Percentiles rank a stretch among this genome's conserved stretches.
Conservation (phyloP, 768 basidiomycete species). For the Lactarius sp. region DNA sequence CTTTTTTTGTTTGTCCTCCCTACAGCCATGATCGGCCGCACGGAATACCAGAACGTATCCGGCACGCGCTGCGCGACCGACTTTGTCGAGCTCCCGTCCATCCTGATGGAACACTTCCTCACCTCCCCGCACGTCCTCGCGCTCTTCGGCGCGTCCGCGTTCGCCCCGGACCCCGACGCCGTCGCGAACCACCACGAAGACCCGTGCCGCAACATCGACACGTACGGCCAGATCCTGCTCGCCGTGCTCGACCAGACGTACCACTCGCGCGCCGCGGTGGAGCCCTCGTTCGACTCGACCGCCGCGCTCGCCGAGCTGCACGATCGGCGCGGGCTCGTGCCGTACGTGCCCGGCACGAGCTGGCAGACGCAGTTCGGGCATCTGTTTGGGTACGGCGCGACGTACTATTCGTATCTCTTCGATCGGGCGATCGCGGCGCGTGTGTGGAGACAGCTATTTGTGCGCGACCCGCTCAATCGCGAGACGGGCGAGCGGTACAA, state of each 20-base stretch:
- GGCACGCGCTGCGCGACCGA: conserved; percentile 98
- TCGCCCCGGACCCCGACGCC: conserved; percentile 32
- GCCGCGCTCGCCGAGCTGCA: conserved; percentile 54
- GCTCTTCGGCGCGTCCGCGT: conserved; percentile 53
- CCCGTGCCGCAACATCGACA: conserved; percentile 80
- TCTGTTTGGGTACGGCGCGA: conserved; percentile 93
- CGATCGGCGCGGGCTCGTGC: conserved; percentile 70
- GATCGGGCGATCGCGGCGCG: conserved; percentile 92
- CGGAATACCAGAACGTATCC: conserved; percentile 95
- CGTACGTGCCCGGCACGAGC: conserved; percentile 77
- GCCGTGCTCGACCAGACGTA: conserved; percentile 86
- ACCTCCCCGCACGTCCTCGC: conserved; percentile 78
- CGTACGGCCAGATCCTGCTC: conserved; percentile 85
- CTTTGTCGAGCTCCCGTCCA: conserved; percentile 96
- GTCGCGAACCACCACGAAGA: conserved; percentile 66
- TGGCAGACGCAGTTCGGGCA: conserved; percentile 97
- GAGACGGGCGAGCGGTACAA: conserved; percentile 80
- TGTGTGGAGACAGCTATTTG: conserved; percentile 81
- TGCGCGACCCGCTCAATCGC: conserved; percentile 58
- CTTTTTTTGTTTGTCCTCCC: background rate
- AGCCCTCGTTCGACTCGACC: conserved; percentile 69
- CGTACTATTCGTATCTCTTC: conserved; percentile 96
- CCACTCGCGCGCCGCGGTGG: conserved; percentile 63
- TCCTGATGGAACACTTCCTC: conserved; percentile 98
- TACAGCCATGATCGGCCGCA: conserved; percentile 94